These are phyloP conservation scores for Hypomyces rosellus DNA, from an alignment of 2,329 filamentous ascomycete genomes.

Conservation along the genomic window DNA sequence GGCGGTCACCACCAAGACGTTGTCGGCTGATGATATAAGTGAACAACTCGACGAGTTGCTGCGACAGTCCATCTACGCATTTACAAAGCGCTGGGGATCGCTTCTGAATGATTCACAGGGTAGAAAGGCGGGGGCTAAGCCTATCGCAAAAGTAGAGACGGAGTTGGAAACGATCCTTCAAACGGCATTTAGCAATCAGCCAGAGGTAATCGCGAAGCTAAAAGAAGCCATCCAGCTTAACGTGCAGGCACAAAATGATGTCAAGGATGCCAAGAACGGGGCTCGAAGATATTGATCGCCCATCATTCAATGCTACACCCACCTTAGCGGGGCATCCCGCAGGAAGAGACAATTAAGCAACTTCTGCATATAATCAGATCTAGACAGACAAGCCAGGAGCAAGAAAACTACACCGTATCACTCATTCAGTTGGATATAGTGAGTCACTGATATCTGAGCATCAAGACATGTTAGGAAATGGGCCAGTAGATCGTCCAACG, in stretches of 20 bases:
- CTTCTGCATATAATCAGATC: too few species aligned
- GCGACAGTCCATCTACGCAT: constrained; percentile 55
- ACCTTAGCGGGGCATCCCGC: too few species aligned
- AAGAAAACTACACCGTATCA: too few species aligned
- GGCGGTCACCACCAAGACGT: constrained; percentile 31
- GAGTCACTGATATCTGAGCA: too few species aligned
- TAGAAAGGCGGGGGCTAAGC: constrained; percentile 42
- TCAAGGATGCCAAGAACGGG: too few species aligned
- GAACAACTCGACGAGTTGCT: constrained; percentile 59
- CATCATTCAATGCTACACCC: too few species aligned
- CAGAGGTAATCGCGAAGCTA: constrained; percentile 52
- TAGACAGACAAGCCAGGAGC: too few species aligned
- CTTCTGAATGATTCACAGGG: constrained; percentile 44
- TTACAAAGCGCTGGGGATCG: constrained; percentile 54
- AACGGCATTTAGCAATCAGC: constrained; percentile 52
- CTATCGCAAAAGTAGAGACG: constrained; percentile 46
- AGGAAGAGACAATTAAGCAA: too few species aligned
- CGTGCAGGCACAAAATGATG: constrained; percentile 19
- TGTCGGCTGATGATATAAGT: constrained; percentile 52
- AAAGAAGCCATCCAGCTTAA: constrained; percentile 56
- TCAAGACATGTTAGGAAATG: too few species aligned
- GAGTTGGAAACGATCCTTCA: constrained; percentile 53
- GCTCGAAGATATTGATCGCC: too few species aligned
- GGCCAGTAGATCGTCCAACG: too few species aligned
- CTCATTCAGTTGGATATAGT: too few species aligned